These are phyloP conservation scores for Euphorbia schlechtendalii DNA, from an alignment of 441 rosid genomes.

Conservation along the genomic window DNA sequence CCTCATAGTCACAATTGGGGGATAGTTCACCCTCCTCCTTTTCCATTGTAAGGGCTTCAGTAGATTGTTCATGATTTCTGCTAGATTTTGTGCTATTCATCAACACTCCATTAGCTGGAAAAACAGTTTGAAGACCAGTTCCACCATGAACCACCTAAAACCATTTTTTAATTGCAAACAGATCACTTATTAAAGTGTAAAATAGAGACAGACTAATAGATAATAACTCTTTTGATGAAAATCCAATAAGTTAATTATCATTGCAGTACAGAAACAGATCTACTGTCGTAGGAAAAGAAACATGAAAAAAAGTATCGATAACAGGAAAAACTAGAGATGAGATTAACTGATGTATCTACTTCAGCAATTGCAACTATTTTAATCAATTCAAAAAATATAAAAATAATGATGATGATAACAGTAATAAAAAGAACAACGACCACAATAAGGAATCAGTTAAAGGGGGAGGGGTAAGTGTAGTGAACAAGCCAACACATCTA, in stretches of 20 bases:
- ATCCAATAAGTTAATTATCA: no score
- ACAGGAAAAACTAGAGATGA: neutral
- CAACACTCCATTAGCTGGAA: conserved; percentile 41
- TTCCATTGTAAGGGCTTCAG: conserved; percentile 59
- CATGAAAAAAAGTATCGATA: conserved; percentile 10
- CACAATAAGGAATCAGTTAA: no score
- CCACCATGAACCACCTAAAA: conserved; percentile 39
- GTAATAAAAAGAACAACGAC: neutral
- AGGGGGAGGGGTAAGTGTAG: neutral
- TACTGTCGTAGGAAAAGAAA: conserved; percentile 1
- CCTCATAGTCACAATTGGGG: conserved; percentile 77
- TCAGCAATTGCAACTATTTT: conserved; percentile 6
- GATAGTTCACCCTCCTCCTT: conserved; percentile 99
- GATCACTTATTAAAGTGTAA: no score
- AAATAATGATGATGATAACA: no score
- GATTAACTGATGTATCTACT: neutral
- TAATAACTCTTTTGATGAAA: conserved; percentile 3
- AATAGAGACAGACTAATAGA: neutral
- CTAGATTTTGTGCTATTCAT: conserved; percentile 32
- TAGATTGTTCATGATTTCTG: conserved; percentile 44
- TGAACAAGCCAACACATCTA: neutral
- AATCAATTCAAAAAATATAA: no score
- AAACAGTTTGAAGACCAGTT: conserved; percentile 33
- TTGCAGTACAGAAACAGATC: neutral
- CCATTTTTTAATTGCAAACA: neutral